Percentiles rank a stretch among this genome's conserved stretches.
These are phyloP conservation scores for Cystobasidium slooffiae DNA, from an alignment of 1,284 basidiomycete genomes.

Conservation along the genomic window DNA sequence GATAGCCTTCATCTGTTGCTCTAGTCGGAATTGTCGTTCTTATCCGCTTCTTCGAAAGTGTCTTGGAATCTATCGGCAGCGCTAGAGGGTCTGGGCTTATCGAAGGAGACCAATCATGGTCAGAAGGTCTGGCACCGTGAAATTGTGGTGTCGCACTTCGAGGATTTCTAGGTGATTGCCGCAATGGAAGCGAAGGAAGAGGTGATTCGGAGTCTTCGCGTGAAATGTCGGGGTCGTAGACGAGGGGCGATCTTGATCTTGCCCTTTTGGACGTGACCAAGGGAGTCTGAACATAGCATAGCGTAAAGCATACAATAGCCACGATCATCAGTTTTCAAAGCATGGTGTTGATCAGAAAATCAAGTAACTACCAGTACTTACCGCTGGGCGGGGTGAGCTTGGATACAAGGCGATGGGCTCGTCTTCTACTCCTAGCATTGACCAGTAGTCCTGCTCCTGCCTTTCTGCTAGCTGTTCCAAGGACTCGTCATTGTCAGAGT, in stretches of 20 bases:
- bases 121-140: too few species aligned
- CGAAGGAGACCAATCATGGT: neutral
- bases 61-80: neutral
- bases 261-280: slow-evolving; percentile 1
- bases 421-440: slow-evolving; percentile 5
- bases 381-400: neutral
- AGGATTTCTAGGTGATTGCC: neutral
- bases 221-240: neutral
- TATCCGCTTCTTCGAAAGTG: neutral
- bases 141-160: neutral
- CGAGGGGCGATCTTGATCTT: slow-evolving; percentile 4
- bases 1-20: slow-evolving; percentile 21
- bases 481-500: slow-evolving; percentile 35
- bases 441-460: slow-evolving; percentile 38
- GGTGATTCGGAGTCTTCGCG: neutral
- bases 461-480: slow-evolving; percentile 23
- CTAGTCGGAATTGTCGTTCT: neutral
- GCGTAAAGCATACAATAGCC: neutral
- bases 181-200: neutral
- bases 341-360: too few species aligned
- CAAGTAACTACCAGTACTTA: neutral
- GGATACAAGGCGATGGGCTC: neutral
- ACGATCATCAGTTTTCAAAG: neutral
- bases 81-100: slow-evolving; percentile 10
- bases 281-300: neutral